These are phyloP conservation scores for Oryza meyeriana DNA, from an alignment of 176 grass and related monocot genomes.

Conservation along the genomic window DNA sequence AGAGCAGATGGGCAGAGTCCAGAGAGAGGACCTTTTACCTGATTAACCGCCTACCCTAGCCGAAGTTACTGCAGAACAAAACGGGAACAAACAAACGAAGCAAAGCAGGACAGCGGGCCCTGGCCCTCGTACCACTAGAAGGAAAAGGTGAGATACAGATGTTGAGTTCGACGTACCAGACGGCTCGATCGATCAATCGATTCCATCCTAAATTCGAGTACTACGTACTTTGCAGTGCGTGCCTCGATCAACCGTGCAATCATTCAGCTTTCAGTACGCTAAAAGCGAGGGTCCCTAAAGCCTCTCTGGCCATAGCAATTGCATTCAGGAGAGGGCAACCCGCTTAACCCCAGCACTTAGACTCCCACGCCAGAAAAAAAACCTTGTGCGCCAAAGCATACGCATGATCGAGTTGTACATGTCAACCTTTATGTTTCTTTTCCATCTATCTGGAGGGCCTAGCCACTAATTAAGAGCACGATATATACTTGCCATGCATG, in stretches of 20 bases:
- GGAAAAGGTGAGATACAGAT: slow-evolving; percentile 11
- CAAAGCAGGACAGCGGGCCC: not conserved
- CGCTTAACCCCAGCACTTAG: slow-evolving; percentile 19
- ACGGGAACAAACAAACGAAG: not conserved
- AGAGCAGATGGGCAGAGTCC: not conserved
- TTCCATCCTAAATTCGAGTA: not conserved
- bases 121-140: not conserved
- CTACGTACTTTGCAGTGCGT: not conserved
- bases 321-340: slow-evolving; percentile 17
- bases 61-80: not conserved
- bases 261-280: slow-evolving; percentile 33
- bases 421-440: not conserved
- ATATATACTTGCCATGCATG: not conserved
- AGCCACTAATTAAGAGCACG: not conserved
- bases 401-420: not conserved
- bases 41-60: not conserved
- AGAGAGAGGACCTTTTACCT: not conserved
- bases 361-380: slow-evolving; percentile 21
- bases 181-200: not conserved
- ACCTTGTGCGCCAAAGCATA: not conserved
- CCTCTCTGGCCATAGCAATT: not conserved
- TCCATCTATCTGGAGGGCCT: not conserved
- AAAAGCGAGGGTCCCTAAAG: slow-evolving; percentile 38
- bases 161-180: not conserved
- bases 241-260: slow-evolving; percentile 44